Percentiles rank a stretch among this genome's conserved stretches.
Conservation (phyloP, 2,329 filamentous ascomycete genomes). For the Tolypocladium tundrense region DNA sequence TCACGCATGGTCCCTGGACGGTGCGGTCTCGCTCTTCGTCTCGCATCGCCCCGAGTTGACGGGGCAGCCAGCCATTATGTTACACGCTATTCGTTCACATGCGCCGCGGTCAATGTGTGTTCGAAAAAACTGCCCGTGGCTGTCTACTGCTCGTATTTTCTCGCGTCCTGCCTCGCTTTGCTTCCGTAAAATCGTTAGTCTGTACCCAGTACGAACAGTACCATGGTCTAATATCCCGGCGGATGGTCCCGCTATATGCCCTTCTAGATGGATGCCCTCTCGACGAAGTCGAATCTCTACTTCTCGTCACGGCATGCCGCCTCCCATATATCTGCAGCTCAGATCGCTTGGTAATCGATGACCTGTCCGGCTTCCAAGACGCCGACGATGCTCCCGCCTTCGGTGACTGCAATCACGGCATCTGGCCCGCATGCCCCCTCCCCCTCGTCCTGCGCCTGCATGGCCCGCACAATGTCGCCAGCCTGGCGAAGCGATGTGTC, state of each 20-base stretch:
- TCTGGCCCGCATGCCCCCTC: slow-evolving; percentile 12
- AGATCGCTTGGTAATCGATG: background rate
- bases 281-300: background rate
- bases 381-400: slow-evolving; percentile 14
- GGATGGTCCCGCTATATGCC: background rate
- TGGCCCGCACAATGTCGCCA: slow-evolving; percentile 36
- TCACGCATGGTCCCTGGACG: background rate
- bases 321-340: background rate
- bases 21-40: background rate
- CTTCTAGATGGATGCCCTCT: background rate
- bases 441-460: slow-evolving; percentile 21
- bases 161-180: background rate
- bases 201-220: background rate
- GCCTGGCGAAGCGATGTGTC: slow-evolving; percentile 46
- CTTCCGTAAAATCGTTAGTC: background rate
- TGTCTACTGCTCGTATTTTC: background rate
- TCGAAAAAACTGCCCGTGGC: background rate
- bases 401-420: slow-evolving; percentile 19
- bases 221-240: background rate
- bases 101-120: background rate
- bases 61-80: background rate
- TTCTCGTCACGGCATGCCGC: background rate
- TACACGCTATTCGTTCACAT: background rate
- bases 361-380: slow-evolving; percentile 6
- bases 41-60: background rate